Evolutionary conservation across 352 stramenopile species (phyloP).

Genomic region (Phytophthora palmivora): DNA sequence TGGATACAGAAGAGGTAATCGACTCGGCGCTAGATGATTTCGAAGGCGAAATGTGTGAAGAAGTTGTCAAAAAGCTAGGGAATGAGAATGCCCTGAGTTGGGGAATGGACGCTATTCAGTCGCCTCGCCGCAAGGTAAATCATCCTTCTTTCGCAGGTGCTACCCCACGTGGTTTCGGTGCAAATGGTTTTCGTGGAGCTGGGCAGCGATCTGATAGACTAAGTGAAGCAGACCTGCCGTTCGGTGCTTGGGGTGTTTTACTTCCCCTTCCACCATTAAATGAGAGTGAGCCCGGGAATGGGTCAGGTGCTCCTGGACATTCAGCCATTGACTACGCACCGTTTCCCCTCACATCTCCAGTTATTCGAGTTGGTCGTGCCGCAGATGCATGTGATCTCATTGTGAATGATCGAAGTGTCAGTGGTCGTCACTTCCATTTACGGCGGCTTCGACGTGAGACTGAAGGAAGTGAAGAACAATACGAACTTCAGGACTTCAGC

Average conservation of each 20-base stretch:
- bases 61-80: conserved; percentile 75
- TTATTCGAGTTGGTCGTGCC: conserved; percentile 80
- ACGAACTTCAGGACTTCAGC: conserved; percentile 89
- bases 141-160: conserved; percentile 25
- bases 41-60: conserved; percentile 60
- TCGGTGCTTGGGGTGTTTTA: conserved; percentile 77
- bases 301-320: conserved; percentile 11
- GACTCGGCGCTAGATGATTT: conserved; percentile 74
- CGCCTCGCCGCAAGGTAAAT: conserved; percentile 58
- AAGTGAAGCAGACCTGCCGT: conserved; percentile 48
- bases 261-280: conserved; percentile 76
- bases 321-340: conserved; percentile 54
- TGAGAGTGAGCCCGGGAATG: conserved; percentile 56
- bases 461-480: conserved; percentile 66
- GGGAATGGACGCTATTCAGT: conserved; percentile 86
- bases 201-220: conserved; percentile 16
- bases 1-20: conserved; percentile 77
- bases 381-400: conserved; percentile 89
- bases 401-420: conserved; percentile 89
- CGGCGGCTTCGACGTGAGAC: conserved; percentile 65
- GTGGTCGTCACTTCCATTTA: conserved; percentile 86
- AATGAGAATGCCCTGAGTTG: conserved; percentile 84
- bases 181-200: conserved; percentile 12
- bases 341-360: conserved; percentile 73
- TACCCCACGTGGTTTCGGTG: conserved; percentile 7